These are phyloP conservation scores for Ruellia speciosa DNA, from an alignment of 305 asterid species.

Conservation along the genomic window DNA sequence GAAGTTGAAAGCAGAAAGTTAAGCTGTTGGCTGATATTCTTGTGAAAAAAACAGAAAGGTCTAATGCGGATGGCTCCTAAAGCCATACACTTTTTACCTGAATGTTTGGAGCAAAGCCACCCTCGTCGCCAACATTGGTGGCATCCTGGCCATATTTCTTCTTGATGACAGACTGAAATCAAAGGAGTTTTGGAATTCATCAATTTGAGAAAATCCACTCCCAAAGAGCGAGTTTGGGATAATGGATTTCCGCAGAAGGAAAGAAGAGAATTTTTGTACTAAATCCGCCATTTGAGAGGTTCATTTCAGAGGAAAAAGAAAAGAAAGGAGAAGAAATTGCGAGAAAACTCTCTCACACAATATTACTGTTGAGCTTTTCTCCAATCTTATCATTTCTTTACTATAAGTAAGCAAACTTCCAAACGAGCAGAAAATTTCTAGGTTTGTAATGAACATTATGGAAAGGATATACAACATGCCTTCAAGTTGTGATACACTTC, in stretches of 20 bases:
- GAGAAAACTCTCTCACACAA: no score
- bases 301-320: no score
- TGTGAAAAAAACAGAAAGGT: background rate
- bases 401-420: no score
- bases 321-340: no score
- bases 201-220: background rate
- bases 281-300: no score
- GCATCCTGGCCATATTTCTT: conserved; percentile 97
- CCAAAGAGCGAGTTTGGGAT: no score
- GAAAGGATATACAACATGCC: conserved; percentile 30
- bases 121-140: conserved; percentile 96
- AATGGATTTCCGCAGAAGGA: no score
- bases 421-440: background rate
- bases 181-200: background rate
- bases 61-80: conserved; percentile 21
- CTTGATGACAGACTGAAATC: conserved; percentile 78
- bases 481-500: conserved; percentile 91
- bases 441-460: background rate
- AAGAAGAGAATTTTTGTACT: no score
- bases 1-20: conserved; percentile 16
- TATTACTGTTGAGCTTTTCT: no score
- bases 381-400: no score
- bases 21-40: conserved; percentile 7
- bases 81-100: conserved; percentile 43
- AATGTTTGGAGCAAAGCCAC: conserved; percentile 98